A percentile compares a stretch with the other conserved stretches of the same genome.
These are phyloP conservation scores for Vitis riparia DNA, from an alignment of 164 flowering plant species.

Conservation along the genomic window DNA sequence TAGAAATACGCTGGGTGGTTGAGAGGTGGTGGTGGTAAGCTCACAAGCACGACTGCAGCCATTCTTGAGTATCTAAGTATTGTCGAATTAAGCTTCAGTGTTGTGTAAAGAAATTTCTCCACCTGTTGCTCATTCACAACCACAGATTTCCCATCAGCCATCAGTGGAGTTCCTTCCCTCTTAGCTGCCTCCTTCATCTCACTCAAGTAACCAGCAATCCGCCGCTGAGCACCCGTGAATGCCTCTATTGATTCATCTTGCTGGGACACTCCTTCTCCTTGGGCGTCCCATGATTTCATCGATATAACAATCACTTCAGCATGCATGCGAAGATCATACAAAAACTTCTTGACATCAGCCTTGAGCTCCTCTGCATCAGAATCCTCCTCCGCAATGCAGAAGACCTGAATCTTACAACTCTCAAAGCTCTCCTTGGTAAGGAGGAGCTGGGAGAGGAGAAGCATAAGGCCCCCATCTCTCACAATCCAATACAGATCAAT, in stretches of 20 bases:
- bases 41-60: slow-evolving; percentile 97
- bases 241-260: slow-evolving; percentile 91
- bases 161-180: slow-evolving; percentile 47
- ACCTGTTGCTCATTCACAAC: slow-evolving; percentile 85
- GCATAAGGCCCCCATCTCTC: slow-evolving; percentile 98
- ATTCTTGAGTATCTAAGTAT: slow-evolving; percentile 88
- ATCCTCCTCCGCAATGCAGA: slow-evolving; percentile 98
- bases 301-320: slow-evolving; percentile 95
- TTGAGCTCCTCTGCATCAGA: slow-evolving; percentile 85
- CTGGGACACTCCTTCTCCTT: slow-evolving; percentile 51
- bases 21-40: slow-evolving; percentile 89
- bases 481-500: slow-evolving; percentile 99
- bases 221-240: slow-evolving; percentile 60
- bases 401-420: slow-evolving; percentile 97
- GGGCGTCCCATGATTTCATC: slow-evolving; percentile 88
- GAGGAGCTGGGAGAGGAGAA: slow-evolving; percentile 94
- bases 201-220: slow-evolving; percentile 53
- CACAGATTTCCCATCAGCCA: slow-evolving; percentile 82
- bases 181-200: slow-evolving; percentile 64
- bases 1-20: slow-evolving; percentile 90
- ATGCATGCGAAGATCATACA: slow-evolving; percentile 99
- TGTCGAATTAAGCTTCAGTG: slow-evolving; percentile 85
- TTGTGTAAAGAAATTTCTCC: slow-evolving; percentile 90
- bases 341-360: slow-evolving; percentile 88
- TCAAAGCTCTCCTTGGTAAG: slow-evolving; percentile 95